Evolutionary conservation across 352 stramenopile species (phyloP), one percentile per base, ranked within the genome.

Genomic region (Phytophthora pinifolia): DNA sequence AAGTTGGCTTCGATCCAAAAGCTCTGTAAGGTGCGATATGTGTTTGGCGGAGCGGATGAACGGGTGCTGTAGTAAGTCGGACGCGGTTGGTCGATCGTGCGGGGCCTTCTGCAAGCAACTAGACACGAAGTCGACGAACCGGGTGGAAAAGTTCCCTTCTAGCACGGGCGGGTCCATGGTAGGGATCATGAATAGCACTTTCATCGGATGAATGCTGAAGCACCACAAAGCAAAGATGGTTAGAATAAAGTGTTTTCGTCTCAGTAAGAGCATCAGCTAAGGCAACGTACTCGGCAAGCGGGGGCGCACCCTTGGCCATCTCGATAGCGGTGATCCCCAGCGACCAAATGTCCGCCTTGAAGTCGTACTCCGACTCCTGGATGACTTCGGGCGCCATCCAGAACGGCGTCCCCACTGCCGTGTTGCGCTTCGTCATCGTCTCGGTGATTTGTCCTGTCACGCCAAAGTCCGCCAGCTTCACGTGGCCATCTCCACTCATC

Each of bases 161-260:
- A 98, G 75, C 30, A 65, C 76, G 3, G 94, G 89, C 34, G 92
- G 87, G 7, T 95, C 86, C 69, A 96, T 96, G 35, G 92, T 96
- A 6, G 97, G 96, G 67, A 99, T 99, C 59, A 99, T 88, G 70
- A 99, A 99, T 52, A 99, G 94, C 46, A 98, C 97, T 66, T 98
- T 90, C 80, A 99, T 98, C 6, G 97, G 98, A 70, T 99, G 96
- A 35, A 99, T 86, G 56, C 98, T 98, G 43, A 76, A 29, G 30
- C 25, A 17, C 6, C n/a, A 47, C 20, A 31, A 5, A 47, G 27
- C n/a, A 36, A 34, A 59, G 13, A 51, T 22, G 20, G 25, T 29
- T 20, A 58, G 20, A 27, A 39, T 17, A 45, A 27, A 27, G 4
- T 25, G 10, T 22, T 27, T 2, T 30, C 18, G 6, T 18, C 6